Evolutionary conservation across 805 yeast genomes (phyloP), one percentile per base, ranked within the genome.

Genomic region (Saccharomycopsis amapae): DNA sequence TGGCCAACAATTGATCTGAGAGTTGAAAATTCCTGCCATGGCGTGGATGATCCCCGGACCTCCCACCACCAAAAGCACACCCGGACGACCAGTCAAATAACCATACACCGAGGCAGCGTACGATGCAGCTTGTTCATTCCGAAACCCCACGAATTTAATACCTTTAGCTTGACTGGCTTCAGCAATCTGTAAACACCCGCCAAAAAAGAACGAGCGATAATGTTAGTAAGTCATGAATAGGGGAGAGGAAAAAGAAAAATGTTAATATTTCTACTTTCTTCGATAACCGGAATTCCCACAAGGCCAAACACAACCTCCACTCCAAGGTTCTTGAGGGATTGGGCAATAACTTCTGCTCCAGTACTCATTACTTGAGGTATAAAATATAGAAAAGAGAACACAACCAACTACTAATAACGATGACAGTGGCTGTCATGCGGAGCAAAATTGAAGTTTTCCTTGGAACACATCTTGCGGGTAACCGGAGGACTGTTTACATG

Each of bases 61-160:
- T 26, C 89, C 88, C 3, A 82, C 88, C 0, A 79, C 83, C 2
- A 81, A 64, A 15, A 79, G 58, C 0, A 81, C 83, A 17, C 84
- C 87, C 0, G 88, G 88, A 48, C 59, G 63, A 1, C 76, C 75
- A 3, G 83, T 79, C 36, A 81, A 57, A 52, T 76, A 81, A 0
- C 87, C 87, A 57, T 81, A 79, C 0, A 75, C 72, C 1, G 85
- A 75, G 2, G 89, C 88, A 2, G 89, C 89, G 54, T 81, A 80
- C 0, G 85, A 75, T 0, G 89, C 88, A 13, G 82, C 69, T 55
- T 81, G 88, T 56, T 81, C 88, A 59, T 81, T 81, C 49, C 88
- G 65, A 57, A 80, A 81, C 0, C 79, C 58, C 33, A 81, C 59
- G 58, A 81, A 81, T 46, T 64, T 62, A 48, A 82, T 72, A 1